A percentile compares a stretch with the other conserved stretches of the same genome.
These are phyloP conservation scores for Podospora anserina DNA, from an alignment of 495 filamentous ascomycete species.

Conservation along the genomic window DNA sequence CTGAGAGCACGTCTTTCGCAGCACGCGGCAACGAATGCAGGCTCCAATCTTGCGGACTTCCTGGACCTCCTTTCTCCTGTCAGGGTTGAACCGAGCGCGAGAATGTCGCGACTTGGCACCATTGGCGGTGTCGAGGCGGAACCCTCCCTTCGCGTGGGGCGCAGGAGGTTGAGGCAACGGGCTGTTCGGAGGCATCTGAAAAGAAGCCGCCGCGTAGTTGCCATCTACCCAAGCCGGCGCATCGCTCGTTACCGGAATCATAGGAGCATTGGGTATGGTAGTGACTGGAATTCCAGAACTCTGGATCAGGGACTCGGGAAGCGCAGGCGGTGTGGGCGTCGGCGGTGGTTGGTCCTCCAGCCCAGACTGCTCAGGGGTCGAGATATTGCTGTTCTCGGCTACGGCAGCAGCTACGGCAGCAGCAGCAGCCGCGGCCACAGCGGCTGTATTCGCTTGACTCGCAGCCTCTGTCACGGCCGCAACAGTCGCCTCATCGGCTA, in stretches of 20 bases:
- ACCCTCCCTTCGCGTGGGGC: slow-evolving; percentile 37
- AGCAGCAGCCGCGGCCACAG: slow-evolving; percentile 19
- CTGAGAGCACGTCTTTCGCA: slow-evolving; percentile 81
- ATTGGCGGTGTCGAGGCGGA: slow-evolving; percentile 39
- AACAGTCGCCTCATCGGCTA: slow-evolving; percentile 35
- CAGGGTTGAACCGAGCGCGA: slow-evolving; percentile 65
- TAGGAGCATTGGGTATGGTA: background rate
- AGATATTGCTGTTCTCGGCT: slow-evolving; percentile 14
- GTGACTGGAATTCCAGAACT: background rate
- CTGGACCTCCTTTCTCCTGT: slow-evolving; percentile 72
- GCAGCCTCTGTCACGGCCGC: slow-evolving; percentile 21
- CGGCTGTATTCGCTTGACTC: slow-evolving; percentile 15
- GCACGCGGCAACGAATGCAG: slow-evolving; percentile 80
- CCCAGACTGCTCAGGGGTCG: slow-evolving; percentile 18
- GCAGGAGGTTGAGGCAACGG: slow-evolving; percentile 19
- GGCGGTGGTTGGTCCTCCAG: slow-evolving; percentile 12
- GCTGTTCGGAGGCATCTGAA: slow-evolving; percentile 21
- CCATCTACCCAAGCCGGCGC: slow-evolving; percentile 45
- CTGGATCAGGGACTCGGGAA: slow-evolving; percentile 10
- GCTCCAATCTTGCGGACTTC: slow-evolving; percentile 76
- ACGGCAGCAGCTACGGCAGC: slow-evolving; percentile 18
- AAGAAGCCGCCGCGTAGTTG: slow-evolving; percentile 39
- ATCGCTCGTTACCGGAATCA: slow-evolving; percentile 11
- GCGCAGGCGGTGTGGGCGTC: background rate
- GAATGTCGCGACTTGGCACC: slow-evolving; percentile 40